Base-by-base conservation (phyloP, 805 yeast genomes). In the Tetrapisispora nanseiensis region DNA sequence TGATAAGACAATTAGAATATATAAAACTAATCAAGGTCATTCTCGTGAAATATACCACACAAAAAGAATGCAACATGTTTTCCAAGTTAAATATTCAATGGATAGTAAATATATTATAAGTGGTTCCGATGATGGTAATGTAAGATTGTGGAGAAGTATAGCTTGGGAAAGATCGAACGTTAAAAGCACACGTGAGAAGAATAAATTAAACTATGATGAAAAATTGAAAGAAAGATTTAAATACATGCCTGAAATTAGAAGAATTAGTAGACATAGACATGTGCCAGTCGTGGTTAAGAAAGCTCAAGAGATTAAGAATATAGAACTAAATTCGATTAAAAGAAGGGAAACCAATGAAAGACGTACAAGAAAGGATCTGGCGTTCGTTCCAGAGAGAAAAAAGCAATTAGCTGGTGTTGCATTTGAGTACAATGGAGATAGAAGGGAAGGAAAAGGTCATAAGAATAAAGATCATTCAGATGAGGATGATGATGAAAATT, bases 101-200 rank as follows among this genome's bases (percentile, higher is more conserved):
- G 99, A 92, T 64, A 74, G 94, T 42, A 78, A 81, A 57, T 92
- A 86, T 65, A 76, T 92, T 28, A 65, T 89, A 40, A 77, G 86
- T 45, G 98, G 97, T 16, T 85, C 95, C 2, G 98, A 92, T 63
- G 99, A 92, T 62, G 94, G 96, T 51, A 94, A 94, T 63, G 78
- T 94, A 23, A 73, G 99, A 52, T 54, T 94, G 44, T 92, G 99
- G 99, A 74, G 98, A 64, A 66, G 95, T 9, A 74, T 74, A 44
- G 94, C 97, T 0, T 77, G 83, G 62, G 95, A 86, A 46, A 73
- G 97, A 56, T 72, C 94, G 1, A 79, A 79, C 44, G 81, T 86
- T 47, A 84, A 85, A 65, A 78, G 92, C 2, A 67, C 92, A 9
- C 76, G 83, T 54, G 83, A 86, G 65, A 76, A 92, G 60, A 66